Base-by-base conservation (phyloP, 208 protist genomes). In the Phytomonas francai region DNA sequence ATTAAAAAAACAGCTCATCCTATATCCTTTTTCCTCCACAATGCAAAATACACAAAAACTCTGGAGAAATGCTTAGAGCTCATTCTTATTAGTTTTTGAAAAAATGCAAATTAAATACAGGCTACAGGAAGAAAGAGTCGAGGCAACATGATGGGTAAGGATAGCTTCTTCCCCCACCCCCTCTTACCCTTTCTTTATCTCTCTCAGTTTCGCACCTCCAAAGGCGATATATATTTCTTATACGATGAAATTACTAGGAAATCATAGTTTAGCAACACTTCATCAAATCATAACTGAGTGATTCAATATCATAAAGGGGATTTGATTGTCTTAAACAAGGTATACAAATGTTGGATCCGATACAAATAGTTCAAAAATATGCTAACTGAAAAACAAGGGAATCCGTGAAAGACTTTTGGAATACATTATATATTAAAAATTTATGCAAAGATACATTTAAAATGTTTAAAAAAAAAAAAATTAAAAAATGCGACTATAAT, bases 341-440 rank as follows among this genome's bases (percentile, higher is more conserved):
- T 49, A 11, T 36, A 11, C 33, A 19, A 49, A 19, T 19, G 12
- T 3, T 49, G 12, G 2, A 49, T 49, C 14, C 14, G 2, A 49
- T 49, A 12, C 3, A 36, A 36, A 49, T 12, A 49, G 4, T 49
- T 22, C 39, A 2, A 19, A 19, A 22, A 49, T 6, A 3, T 49
- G 12, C 16, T 49, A 49, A 19, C 6, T 12, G 16, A 49, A 49
- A 59, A 30, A 59, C 28, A 59, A 14, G 31, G 59, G 33, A 65
- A 5, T 32, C 58, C 9, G 66, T 0, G 31, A 27, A 58, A 2
- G 16, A 27, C 30, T 11, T 56, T 54, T 2, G 54, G n/a, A 27
- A 27, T 65, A 71, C 32, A 54, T 30, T 54, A 58, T 33, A 27
- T 12, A 57, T 54, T 30, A 19, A 16, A 27, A 39, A 25, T 66